Percentiles rank a stretch among this genome's conserved stretches.
Evolutionary conservation across 129 eudicot species (phyloP).

Genomic region (Escallonia herrerae): DNA sequence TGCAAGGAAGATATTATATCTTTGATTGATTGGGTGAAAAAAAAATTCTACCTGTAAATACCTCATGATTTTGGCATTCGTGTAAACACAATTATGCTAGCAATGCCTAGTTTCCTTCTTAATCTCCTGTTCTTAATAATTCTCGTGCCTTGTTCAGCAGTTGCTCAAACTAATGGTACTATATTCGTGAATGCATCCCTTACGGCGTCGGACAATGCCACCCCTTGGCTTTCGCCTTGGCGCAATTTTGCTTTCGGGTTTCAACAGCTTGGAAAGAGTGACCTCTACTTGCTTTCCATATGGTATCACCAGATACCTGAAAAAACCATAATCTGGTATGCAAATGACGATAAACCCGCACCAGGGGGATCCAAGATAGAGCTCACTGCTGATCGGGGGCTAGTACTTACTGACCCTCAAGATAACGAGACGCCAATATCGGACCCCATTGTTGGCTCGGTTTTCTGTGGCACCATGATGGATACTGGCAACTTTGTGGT

Average conservation of each 20-base stretch:
- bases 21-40: too few species aligned
- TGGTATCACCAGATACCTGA: conserved; percentile 42
- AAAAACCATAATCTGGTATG: conserved; percentile 46
- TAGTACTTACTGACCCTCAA: conserved; percentile 28
- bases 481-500: conserved; percentile 53
- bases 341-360: conserved; percentile 16
- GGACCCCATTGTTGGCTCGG: not conserved
- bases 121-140: not conserved
- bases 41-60: too few species aligned
- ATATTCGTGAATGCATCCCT: conserved; percentile 25
- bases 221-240: conserved; percentile 45
- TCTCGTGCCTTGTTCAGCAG: conserved; percentile 9
- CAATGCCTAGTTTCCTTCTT: conserved; percentile 7
- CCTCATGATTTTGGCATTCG: too few species aligned
- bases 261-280: conserved; percentile 14
- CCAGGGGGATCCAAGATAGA: conserved; percentile 29
- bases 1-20: too few species aligned
- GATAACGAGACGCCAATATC: conserved; percentile 29
- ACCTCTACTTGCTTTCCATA: conserved; percentile 21
- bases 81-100: too few species aligned
- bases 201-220: conserved; percentile 18
- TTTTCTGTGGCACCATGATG: conserved; percentile 26
- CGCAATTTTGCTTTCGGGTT: conserved; percentile 60
- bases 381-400: conserved; percentile 19
- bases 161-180: conserved; percentile 25